Percentiles rank a stretch among this genome's conserved stretches.
Conservation (phyloP, 768 basidiomycete species). For the Collybia mongolica region DNA sequence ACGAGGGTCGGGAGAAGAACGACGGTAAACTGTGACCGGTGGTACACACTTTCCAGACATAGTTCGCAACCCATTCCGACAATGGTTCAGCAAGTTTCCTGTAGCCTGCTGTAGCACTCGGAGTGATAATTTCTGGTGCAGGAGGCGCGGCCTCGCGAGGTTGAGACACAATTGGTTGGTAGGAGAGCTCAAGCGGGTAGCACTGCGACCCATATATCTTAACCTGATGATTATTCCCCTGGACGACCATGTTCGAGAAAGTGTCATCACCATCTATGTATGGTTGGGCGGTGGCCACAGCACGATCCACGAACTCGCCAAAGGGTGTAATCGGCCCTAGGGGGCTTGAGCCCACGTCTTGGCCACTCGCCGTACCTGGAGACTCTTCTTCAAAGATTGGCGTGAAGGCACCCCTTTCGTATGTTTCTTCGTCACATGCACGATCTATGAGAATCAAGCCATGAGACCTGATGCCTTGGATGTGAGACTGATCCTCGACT, state of each 20-base stretch:
- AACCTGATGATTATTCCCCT: constrained; percentile 11
- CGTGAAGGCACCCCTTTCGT: constrained; percentile 50
- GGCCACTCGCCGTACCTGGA: constrained; percentile 47
- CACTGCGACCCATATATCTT: constrained; percentile 16
- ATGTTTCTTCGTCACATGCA: constrained; percentile 26
- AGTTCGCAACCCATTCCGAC: constrained; percentile 76
- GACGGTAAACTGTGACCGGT: constrained; percentile 63
- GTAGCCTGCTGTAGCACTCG: constrained; percentile 56
- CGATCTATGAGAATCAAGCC: constrained; percentile 21
- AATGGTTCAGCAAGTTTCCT: constrained; percentile 75
- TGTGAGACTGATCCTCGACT: constrained; percentile 17
- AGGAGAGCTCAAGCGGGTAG: constrained; percentile 22
- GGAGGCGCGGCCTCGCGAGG: constrained; percentile 40
- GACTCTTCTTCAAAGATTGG: constrained; percentile 68
- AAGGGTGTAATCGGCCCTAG: constrained; percentile 77
- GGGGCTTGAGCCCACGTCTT: constrained; percentile 64
- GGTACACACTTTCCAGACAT: constrained; percentile 82
- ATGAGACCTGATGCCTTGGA: constrained; percentile 13
- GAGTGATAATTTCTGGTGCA: constrained; percentile 42
- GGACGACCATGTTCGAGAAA: constrained; percentile 7
- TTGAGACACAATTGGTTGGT: constrained; percentile 23
- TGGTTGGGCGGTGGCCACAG: constrained; percentile 44
- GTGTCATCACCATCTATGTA: constrained; percentile 3
- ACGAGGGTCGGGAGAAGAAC: constrained; percentile 54
- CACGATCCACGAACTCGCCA: constrained; percentile 73